Conservation (phyloP, 495 filamentous ascomycete species). For the Penicillium tannophilum region DNA sequence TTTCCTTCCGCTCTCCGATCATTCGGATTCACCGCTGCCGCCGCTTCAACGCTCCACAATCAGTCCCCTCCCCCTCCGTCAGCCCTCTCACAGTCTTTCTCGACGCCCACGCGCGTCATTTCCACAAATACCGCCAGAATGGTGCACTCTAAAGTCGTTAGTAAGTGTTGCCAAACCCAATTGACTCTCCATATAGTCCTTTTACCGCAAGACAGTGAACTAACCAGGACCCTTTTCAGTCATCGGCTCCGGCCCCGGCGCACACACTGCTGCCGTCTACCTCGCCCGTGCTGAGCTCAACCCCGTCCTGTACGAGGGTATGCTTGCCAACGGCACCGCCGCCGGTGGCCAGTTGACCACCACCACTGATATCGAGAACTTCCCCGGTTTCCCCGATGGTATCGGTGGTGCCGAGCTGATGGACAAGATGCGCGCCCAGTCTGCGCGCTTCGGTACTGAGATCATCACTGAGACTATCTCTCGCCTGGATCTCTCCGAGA, state of each 20-base stretch:
- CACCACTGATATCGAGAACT: slow-evolving; percentile 98
- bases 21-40: slow-evolving; percentile 60
- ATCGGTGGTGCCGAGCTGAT: slow-evolving; percentile 86
- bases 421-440: slow-evolving; percentile 94
- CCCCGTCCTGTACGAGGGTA: slow-evolving; percentile 95
- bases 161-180: slow-evolving; percentile 46
- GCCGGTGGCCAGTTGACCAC: slow-evolving; percentile 96
- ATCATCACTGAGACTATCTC: slow-evolving; percentile 91
- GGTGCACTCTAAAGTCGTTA: slow-evolving; percentile 82
- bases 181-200: background rate
- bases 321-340: slow-evolving; percentile 95
- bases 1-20: slow-evolving; percentile 62
- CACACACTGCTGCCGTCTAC: slow-evolving; percentile 96
- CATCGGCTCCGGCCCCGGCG: slow-evolving; percentile 93
- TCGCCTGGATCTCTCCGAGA: slow-evolving; percentile 79
- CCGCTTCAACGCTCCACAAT: slow-evolving; percentile 65
- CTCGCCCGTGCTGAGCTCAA: slow-evolving; percentile 86
- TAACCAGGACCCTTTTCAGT: slow-evolving; percentile 37
- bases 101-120: slow-evolving; percentile 49
- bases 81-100: slow-evolving; percentile 35
- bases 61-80: slow-evolving; percentile 49
- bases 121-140: slow-evolving; percentile 48
- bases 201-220: background rate
- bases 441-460: slow-evolving; percentile 84
- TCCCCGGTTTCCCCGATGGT: slow-evolving; percentile 86